Evolutionary conservation across 257 asterid species (phyloP).

Genomic region (Penstemon newberryi): DNA sequence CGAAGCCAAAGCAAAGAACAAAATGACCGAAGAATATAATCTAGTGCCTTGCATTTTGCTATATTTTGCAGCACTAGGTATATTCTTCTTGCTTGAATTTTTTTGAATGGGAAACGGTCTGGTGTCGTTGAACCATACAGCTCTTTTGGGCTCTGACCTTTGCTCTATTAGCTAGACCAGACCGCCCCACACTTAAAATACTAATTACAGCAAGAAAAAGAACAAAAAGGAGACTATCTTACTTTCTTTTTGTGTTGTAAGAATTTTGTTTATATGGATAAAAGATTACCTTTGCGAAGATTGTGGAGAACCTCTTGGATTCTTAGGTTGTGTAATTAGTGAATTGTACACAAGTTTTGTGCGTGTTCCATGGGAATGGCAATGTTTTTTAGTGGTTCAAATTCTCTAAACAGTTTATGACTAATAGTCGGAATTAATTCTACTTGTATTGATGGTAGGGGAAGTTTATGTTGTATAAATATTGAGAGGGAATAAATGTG

Average conservation of each 20-base stretch:
- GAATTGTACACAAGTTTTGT: not conserved
- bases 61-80: not conserved
- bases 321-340: not conserved
- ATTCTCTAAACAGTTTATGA: not conserved
- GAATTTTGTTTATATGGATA: not conserved
- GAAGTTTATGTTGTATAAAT: not conserved
- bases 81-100: no score
- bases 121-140: not conserved
- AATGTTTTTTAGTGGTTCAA: not conserved
- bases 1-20: conserved; percentile 19
- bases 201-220: not conserved
- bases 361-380: not conserved
- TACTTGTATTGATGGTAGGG: not conserved
- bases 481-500: not conserved
- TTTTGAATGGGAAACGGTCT: conserved; percentile 15
- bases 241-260: not conserved
- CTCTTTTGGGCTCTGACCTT: not conserved
- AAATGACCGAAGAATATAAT: not conserved
- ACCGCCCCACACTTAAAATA: not conserved
- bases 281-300: not conserved
- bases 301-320: not conserved
- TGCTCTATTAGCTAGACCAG: not conserved
- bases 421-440: not conserved
- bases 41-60: not conserved
- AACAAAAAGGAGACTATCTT: not conserved